Evolutionary conservation across 306 rosid species (phyloP).

Genomic region (Castanea mollissima): DNA sequence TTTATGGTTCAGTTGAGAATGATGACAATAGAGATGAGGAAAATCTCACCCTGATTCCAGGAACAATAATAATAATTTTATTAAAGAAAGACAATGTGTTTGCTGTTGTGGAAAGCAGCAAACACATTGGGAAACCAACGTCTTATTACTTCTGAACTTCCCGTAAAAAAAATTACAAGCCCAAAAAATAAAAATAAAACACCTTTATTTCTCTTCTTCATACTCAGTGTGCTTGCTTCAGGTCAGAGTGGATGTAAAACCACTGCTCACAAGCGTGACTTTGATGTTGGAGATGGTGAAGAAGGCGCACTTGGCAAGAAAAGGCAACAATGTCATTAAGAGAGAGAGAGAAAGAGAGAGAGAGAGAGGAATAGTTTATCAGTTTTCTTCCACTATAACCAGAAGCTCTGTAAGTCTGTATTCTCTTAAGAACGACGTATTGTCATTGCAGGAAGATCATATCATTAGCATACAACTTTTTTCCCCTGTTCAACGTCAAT

Average conservation of each 20-base stretch:
- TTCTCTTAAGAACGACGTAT: neutral
- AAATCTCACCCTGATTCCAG: too few species aligned
- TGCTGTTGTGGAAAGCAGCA: too few species aligned
- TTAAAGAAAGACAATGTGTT: too few species aligned
- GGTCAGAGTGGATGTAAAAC: neutral
- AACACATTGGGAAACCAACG: too few species aligned
- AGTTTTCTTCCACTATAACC: neutral
- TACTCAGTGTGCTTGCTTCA: neutral
- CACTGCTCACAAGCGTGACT: conserved; percentile 53
- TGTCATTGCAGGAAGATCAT: neutral
- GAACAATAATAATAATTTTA: too few species aligned
- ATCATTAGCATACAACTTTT: neutral
- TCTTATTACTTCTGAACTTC: too few species aligned
- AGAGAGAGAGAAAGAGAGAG: neutral
- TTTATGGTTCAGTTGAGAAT: too few species aligned
- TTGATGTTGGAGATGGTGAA: conserved; percentile 39
- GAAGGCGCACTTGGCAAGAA: conserved; percentile 71
- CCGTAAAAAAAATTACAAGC: too few species aligned
- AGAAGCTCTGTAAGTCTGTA: neutral
- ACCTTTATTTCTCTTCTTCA: neutral
- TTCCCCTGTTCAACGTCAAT: neutral
- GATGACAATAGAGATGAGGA: too few species aligned
- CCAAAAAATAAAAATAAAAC: neutral
- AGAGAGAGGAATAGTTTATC: neutral
- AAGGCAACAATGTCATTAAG: neutral